Percentiles rank a stretch among this genome's conserved stretches.
Evolutionary conservation across 2,329 filamentous ascomycete species (phyloP).

Genomic region (Aspergillus sclerotialis): DNA sequence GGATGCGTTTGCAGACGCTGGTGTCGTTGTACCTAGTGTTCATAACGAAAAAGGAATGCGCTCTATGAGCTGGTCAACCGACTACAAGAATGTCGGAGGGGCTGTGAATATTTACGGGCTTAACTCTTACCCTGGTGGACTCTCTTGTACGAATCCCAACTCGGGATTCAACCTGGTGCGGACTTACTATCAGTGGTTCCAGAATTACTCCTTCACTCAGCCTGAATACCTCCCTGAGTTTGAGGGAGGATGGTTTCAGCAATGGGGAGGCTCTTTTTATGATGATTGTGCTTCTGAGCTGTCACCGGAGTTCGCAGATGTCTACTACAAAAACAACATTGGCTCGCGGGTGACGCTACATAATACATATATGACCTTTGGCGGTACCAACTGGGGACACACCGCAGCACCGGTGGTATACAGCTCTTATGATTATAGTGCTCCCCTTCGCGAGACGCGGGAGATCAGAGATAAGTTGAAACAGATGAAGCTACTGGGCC

Average conservation of each 20-base stretch:
- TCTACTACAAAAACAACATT: constrained; percentile 53
- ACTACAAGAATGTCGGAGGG: constrained; percentile 51
- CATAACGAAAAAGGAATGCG: constrained; percentile 48
- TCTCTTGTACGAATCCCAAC: constrained; percentile 45
- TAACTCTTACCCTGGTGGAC: constrained; percentile 30
- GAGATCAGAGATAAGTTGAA: constrained; percentile 48
- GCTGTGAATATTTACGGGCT: constrained; percentile 39
- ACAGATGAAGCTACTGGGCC: constrained; percentile 48
- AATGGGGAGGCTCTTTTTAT: constrained; percentile 48
- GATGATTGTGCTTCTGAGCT: constrained; percentile 44
- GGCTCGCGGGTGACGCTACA: constrained; percentile 44
- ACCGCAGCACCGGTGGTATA: constrained; percentile 46
- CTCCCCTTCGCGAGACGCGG: constrained; percentile 48
- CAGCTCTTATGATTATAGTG: constrained; percentile 40
- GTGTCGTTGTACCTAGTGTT: constrained; percentile 44
- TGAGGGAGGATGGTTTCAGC: constrained; percentile 48
- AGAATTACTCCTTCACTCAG: constrained; percentile 49
- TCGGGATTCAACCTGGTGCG: constrained; percentile 45
- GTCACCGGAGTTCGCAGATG: constrained; percentile 43
- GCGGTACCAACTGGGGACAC: constrained; percentile 53
- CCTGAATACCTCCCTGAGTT: constrained; percentile 50
- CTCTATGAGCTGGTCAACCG: constrained; percentile 46
- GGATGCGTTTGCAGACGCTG: constrained; percentile 39
- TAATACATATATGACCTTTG: constrained; percentile 48
- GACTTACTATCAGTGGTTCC: constrained; percentile 52